Conservation (phyloP, 139 green algal species). For the Chlorella sp. region DNA sequence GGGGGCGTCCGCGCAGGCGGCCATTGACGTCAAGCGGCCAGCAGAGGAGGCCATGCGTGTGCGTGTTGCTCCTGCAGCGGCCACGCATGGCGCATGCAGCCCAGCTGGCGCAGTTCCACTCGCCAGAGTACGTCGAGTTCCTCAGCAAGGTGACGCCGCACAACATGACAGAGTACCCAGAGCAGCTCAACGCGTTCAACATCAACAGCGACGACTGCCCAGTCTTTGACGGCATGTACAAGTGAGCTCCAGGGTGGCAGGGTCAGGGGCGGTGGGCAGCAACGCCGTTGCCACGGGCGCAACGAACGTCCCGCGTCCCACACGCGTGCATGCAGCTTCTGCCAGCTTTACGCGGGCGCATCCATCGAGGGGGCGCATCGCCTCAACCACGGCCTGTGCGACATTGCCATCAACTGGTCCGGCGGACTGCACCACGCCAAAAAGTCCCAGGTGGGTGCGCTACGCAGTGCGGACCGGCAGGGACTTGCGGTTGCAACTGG, state of each 20-base stretch:
- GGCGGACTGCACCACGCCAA: conserved; percentile 97
- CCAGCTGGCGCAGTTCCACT: conserved; percentile 83
- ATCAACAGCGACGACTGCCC: conserved; percentile 81
- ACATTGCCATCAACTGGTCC: conserved; percentile 97
- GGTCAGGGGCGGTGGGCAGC: not conserved
- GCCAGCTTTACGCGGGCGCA: conserved; percentile 78
- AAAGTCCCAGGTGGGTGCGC: conserved; percentile 79
- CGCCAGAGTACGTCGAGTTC: conserved; percentile 79
- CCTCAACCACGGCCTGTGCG: conserved; percentile 79
- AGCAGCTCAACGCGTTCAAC: conserved; percentile 59
- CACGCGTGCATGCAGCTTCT: conserved; percentile 20
- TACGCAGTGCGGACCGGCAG: too few species aligned
- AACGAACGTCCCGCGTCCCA: not conserved
- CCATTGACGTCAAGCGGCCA: too few species aligned
- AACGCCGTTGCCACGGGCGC: not conserved
- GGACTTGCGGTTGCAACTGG: too few species aligned
- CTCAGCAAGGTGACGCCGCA: conserved; percentile 70
- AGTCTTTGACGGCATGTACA: conserved; percentile 37
- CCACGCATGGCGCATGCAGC: not conserved
- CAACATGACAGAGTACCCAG: conserved; percentile 16
- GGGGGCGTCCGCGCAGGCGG: too few species aligned
- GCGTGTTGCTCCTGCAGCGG: not conserved
- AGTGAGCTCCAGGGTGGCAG: conserved; percentile 3
- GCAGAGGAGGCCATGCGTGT: too few species aligned
- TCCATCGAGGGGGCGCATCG: conserved; percentile 68